Conservation (phyloP, 306 rosid genomes). For the Cicer arietinum region DNA sequence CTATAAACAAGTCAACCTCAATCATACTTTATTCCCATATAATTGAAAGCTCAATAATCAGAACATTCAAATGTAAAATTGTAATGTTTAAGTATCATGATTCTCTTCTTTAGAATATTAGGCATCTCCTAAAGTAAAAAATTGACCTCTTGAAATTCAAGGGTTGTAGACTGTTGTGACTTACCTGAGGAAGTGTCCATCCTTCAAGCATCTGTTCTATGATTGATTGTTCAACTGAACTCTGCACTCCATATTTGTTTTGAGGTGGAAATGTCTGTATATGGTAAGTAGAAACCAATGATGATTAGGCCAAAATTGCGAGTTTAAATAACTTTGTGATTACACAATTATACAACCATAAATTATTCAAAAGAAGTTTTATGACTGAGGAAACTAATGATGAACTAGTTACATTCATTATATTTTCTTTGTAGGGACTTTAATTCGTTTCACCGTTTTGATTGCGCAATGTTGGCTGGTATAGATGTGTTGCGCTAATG, state of each 20-base stretch:
- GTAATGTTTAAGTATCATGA: too few species aligned
- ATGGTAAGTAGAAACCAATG: constrained; percentile 19
- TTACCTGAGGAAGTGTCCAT: constrained; percentile 57
- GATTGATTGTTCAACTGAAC: constrained; percentile 54
- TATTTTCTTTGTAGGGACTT: too few species aligned
- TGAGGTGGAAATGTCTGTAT: constrained; percentile 65
- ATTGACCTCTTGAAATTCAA: background rate
- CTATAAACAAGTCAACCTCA: too few species aligned
- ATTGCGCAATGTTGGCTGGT: too few species aligned
- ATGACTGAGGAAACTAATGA: background rate
- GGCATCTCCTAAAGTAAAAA: background rate
- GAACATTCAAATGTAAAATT: too few species aligned
- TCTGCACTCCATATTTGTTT: constrained; percentile 53
- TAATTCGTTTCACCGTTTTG: too few species aligned
- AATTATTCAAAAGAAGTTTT: background rate
- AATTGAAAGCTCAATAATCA: too few species aligned
- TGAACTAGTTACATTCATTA: background rate
- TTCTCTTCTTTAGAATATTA: background rate
- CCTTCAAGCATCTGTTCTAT: constrained; percentile 72
- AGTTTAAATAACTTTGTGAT: background rate
- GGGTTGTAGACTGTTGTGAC: constrained; percentile 2
- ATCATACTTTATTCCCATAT: too few species aligned
- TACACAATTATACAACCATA: background rate
- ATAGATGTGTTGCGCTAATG: background rate
- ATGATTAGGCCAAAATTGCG: background rate